Evolutionary conservation across 1,284 basidiomycete species (phyloP).

Genomic region (Phylloboletellus chloephorus): DNA sequence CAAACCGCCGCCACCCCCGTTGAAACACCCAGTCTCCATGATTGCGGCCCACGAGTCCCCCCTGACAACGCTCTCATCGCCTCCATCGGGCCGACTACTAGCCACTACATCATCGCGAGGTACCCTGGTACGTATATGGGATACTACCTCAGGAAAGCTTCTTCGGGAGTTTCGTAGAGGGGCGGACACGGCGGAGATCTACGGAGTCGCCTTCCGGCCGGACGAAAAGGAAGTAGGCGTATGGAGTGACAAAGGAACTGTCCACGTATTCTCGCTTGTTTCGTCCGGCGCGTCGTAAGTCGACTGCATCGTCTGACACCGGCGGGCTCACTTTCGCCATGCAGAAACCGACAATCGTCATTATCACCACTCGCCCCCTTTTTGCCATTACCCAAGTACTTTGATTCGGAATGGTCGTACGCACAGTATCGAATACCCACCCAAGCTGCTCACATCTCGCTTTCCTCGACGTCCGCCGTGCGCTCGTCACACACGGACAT

Average conservation of each 20-base stretch:
- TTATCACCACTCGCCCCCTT: conserved; percentile 72
- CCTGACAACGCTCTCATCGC: conserved; percentile 73
- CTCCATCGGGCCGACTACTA: conserved; percentile 73
- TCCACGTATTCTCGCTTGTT: conserved; percentile 81
- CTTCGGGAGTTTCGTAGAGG: conserved; percentile 82
- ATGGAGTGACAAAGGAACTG: conserved; percentile 96
- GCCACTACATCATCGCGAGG: conserved; percentile 84
- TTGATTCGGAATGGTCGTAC: conserved; percentile 90
- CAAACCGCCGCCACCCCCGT: conserved; percentile 49
- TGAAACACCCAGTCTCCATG: conserved; percentile 70
- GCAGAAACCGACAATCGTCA: conserved; percentile 75
- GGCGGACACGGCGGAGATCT: conserved; percentile 88
- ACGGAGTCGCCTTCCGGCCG: conserved; percentile 76
- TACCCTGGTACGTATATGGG: conserved; percentile 89
- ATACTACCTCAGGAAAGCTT: conserved; percentile 69
- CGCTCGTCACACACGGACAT: conserved; percentile 57
- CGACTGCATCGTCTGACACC: conserved; percentile 3
- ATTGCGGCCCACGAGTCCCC: conserved; percentile 82
- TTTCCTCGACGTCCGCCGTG: conserved; percentile 54
- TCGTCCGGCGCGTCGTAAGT: conserved; percentile 62
- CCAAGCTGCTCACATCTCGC: conserved; percentile 73
- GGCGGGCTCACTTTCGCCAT: conserved; percentile 11
- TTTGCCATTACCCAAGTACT: conserved; percentile 85
- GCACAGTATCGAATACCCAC: conserved; percentile 88
- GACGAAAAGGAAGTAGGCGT: conserved; percentile 80